A percentile compares a stretch with the other conserved stretches of the same genome.
phyloP scores from a whole-genome alignment of 2,329 filamentous ascomycete species.

The Decorospora gaudefroyi region DNA sequence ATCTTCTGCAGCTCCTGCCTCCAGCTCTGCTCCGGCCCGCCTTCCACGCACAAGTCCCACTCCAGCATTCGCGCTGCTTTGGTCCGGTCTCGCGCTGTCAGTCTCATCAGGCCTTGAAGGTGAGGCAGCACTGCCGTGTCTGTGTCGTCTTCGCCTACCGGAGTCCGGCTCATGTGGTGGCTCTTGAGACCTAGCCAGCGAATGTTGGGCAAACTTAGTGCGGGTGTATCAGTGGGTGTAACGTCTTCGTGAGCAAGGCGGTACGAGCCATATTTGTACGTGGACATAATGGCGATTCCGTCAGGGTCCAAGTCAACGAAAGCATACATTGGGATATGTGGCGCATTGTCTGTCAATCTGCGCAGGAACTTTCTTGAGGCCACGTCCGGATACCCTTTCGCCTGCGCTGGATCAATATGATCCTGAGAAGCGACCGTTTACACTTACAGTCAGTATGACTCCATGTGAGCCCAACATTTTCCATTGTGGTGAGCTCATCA shows the following conservation, averaged over 20 bases:
- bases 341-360: conserved; percentile 42
- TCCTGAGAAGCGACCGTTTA: conserved; percentile 12
- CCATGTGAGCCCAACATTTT: conserved; percentile 58
- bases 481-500: conserved; percentile 64
- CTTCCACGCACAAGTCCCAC: conserved; percentile 43
- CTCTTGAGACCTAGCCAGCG: conserved; percentile 67
- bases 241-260: conserved; percentile 63
- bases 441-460: conserved; percentile 68
- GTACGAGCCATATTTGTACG: conserved; percentile 72
- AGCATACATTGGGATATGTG: conserved; percentile 59
- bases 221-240: conserved; percentile 43
- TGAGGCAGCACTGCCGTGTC: conserved; percentile 18
- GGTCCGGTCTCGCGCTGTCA: conserved; percentile 63
- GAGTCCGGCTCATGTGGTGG: conserved; percentile 33
- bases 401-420: too few species aligned
- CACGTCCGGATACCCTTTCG: conserved; percentile 81
- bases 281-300: conserved; percentile 72
- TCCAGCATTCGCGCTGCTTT: conserved; percentile 61
- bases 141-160: conserved; percentile 19
- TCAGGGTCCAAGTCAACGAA: conserved; percentile 79
- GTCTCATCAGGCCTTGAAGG: conserved; percentile 52
- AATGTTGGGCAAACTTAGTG: conserved; percentile 55
- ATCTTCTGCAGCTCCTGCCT: conserved; percentile 69
- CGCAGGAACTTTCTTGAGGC: conserved; percentile 68
- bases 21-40: conserved; percentile 49